Evolutionary conservation across 495 filamentous ascomycete species (phyloP), one percentile per base, ranked within the genome.

Genomic region (Hypomontagnella submonticulosa): DNA sequence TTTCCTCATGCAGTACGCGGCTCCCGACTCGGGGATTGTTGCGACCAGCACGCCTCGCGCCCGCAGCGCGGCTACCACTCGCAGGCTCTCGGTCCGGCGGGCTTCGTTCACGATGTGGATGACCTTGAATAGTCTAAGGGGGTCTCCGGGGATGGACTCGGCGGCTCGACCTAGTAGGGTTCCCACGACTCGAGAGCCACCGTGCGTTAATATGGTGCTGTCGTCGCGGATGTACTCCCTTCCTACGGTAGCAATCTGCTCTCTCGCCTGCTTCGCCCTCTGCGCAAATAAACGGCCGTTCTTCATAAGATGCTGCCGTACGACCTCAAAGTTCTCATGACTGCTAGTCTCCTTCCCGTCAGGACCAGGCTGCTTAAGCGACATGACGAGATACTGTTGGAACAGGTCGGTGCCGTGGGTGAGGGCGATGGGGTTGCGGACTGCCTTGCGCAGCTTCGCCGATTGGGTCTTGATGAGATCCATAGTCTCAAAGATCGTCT

Each of bases 351-450:
- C 37, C 86, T 87, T 40, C 84, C 86, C 72, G 57, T 69, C 70
- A 15, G 64, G 37, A 48, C 69, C 64, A 42, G 71, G 77, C 80
- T 79, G 76, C 74, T 78, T 81, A 73, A 83, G 80, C 73, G 78
- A 80, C 57, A 73, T 69, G 57, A 96, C 89, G 44, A 99, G 86
- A 77, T 94, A 99, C 71, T 92, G 88, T 75, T 95, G 92, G 81
- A 98, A 98, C 57, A 97, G 84, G 75, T 97, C 93, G 67, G 94
- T 97, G 67, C 95, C 95, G 48, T 96, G 95, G 33, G 90, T 92
- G 16, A 97, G 84, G 20, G 93, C 90, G 63, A 98, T 92, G 11
- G 93, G 90, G 77, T 99, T 98, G 2, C 90, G 81, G 40, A 93
- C 87, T 11, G 87, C 83, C 53, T 80, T 78, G 75, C 92, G 92